Evolutionary conservation across 768 basidiomycete genomes (phyloP), one percentile per base, ranked within the genome.

Genomic region (Gymnopilus junonius): DNA sequence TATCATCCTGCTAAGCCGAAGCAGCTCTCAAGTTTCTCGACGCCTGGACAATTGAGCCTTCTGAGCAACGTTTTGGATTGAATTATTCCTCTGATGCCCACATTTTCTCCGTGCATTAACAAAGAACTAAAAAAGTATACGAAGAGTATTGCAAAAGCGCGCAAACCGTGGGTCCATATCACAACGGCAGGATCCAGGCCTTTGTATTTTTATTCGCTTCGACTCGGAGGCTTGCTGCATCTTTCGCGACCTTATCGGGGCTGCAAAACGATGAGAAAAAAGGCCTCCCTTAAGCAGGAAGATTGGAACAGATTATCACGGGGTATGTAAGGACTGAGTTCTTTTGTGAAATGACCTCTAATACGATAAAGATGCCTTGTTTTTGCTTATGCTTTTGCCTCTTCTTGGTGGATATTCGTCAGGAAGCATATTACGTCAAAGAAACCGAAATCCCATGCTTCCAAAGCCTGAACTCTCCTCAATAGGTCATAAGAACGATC

Each of bases 21-120:
- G 66, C 67, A 11, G 61, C 71, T 46, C 83, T 87, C 1, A 73
- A 75, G 10, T 71, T 90, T 20, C 83, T 85, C 60, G 69, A 81
- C 64, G 64, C n/a, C 50, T 80, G 80, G 65, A 65, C 62, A 39
- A 39, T 65, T 53, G 69, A 67, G 15, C 39, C 62, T 32, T 65
- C 51, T n/a, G n/a, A n/a, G 29, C 67, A 70, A 48, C 69, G 68
- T 32, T 62, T 62, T 17, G 87, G 90, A 65, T 80, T 97, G 35
- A 95, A 97, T 69, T n/a, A 79, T 98, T 42, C 96, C 95, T 2
- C 79, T 98, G 94, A 0, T 85, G 93, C 4, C 94, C 95, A 10
- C 82, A 91, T 29, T 94, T 86, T 70, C 76, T 97, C 31, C 87
- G 91, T 20, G 83, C 89, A 2, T 88, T 71, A 95, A 97, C 74